A percentile compares a stretch with the other conserved stretches of the same genome.
Conservation (phyloP, 2,329 filamentous ascomycete genomes). For the Neospermospora avenae region DNA sequence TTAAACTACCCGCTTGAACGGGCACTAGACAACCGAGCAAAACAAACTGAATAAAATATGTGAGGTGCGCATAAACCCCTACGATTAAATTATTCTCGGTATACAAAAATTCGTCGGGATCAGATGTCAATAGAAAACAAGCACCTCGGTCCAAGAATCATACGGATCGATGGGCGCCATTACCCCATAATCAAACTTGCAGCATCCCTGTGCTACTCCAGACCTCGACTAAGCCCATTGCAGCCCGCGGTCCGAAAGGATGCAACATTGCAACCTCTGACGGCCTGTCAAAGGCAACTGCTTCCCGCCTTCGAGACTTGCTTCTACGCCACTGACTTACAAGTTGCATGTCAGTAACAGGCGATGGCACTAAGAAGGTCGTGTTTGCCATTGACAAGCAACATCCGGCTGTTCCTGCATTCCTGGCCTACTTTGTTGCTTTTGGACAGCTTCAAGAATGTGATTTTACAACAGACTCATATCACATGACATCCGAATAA, state of each 20-base stretch:
- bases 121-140: slow-evolving; percentile 6
- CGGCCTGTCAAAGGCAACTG: not conserved
- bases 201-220: not conserved
- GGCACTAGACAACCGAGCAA: not conserved
- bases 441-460: not conserved
- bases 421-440: not conserved
- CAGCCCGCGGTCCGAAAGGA: slow-evolving; percentile 5
- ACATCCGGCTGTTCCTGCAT: not conserved
- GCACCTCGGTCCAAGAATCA: slow-evolving; percentile 1
- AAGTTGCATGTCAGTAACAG: not conserved
- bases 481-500: no score
- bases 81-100: not conserved
- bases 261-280: not conserved
- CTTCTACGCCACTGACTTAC: slow-evolving; percentile 1
- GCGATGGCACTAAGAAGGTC: no score
- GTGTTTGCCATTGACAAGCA: no score
- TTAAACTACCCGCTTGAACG: no score
- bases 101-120: not conserved
- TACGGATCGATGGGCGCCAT: not conserved
- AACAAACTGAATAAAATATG: not conserved
- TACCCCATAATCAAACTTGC: slow-evolving; percentile 6
- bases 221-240: not conserved
- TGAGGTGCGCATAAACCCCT: not conserved
- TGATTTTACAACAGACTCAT: no score
- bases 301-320: not conserved